These are phyloP conservation scores for Leucaena leucocephala DNA, from an alignment of 306 rosid genomes.

Conservation along the genomic window DNA sequence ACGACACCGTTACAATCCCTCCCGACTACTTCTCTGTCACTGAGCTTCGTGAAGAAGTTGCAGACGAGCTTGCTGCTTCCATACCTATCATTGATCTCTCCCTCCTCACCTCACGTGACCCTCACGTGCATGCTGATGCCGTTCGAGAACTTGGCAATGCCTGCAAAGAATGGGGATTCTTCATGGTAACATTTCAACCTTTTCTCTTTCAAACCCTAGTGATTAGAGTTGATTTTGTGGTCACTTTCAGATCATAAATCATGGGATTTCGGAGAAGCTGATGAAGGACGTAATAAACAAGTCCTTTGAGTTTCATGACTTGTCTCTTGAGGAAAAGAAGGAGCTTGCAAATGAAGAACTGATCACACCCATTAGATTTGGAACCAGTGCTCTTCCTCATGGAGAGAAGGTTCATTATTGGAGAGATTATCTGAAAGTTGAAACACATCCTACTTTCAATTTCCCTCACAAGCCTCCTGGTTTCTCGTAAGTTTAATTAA, in stretches of 20 bases:
- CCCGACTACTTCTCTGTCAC: not conserved
- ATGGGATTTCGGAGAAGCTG: constrained; percentile 1
- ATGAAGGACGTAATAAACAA: not conserved
- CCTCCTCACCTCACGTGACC: not conserved
- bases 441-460: not conserved
- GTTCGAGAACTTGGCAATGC: not conserved
- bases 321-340: not conserved
- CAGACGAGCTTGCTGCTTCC: not conserved
- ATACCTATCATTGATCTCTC: not conserved
- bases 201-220: too few relatives aligned
- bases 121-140: not conserved
- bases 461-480: not conserved
- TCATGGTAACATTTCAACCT: not conserved
- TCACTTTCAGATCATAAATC: not conserved
- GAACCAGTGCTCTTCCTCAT: not conserved
- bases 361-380: not conserved
- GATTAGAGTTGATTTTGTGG: too few relatives aligned
- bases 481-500: too few relatives aligned
- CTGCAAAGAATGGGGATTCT: not conserved
- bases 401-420: not conserved
- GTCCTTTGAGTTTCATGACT: not conserved
- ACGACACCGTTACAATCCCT: not conserved
- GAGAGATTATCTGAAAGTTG: not conserved
- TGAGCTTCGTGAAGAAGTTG: not conserved
- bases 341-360: not conserved